Base-by-base conservation (phyloP, 148 eudicot genomes). In the Vaccinium vitisidaea region DNA sequence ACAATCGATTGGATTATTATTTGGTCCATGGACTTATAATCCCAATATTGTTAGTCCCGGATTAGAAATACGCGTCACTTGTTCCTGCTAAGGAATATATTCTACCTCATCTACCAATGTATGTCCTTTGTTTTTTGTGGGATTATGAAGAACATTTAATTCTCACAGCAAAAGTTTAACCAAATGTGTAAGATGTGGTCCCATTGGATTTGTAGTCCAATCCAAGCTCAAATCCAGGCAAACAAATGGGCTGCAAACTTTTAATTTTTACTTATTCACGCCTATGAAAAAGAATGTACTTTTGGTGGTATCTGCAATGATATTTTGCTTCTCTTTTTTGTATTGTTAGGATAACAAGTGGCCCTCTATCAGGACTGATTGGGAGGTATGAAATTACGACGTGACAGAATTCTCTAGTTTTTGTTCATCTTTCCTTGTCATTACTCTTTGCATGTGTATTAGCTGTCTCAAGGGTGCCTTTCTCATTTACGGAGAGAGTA, bases 281-380 rank as follows among this genome's bases (percentile, higher is more conserved):
- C 43, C 18, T 14, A 77, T 52, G 9, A 32, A 10, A 12, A 19
- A 56, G 23, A 36, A 27, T 27, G 23, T 36, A 56, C 25, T 58
- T 21, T 78, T 81, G 77, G 43, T 84, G 36, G 58, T 73, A n/a
- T 84, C 87, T 82, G 83, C 76, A 84, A 39, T 88, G 52, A 81
- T 83, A 80, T 56, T 85, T 85, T 30, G 61, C 67, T 79, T 83
- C 19, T 83, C 75, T 23, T 74, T 80, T 36, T 71, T 84, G 23
- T 25, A 59, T 74, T 86, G 90, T 82, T 90, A 97, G 99, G 94
- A 97, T 97, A 82, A 93, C 98, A 85, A 94, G 92, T 88, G 98
- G 99, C 86, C 98, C 99, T 65, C 89, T 97, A 70, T 96, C 99
- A 73, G 99, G 99, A 91, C 80, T 97, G 36, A 97, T 97, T 69